A percentile compares a stretch with the other conserved stretches of the same genome.
These are phyloP conservation scores for Coemansia sp. DNA, from an alignment of 192 early-diverging fungal species.

Conservation along the genomic window DNA sequence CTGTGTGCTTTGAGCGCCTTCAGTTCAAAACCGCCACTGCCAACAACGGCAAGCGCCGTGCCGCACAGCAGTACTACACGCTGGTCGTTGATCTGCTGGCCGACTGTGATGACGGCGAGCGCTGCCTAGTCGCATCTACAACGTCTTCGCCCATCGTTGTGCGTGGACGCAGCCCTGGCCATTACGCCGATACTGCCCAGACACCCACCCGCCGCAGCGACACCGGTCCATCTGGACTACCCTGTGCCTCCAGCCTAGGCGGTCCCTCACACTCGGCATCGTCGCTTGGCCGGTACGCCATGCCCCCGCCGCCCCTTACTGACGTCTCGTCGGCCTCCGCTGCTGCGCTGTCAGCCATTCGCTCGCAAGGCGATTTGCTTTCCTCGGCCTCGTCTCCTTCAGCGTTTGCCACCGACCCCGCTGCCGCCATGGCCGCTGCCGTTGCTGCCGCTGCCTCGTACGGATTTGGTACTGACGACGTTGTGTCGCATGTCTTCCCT, in stretches of 20 bases:
- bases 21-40: conserved; percentile 97
- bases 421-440: conserved; percentile 12
- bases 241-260: background rate
- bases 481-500: background rate
- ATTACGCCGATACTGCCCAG: conserved; percentile 68
- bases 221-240: background rate
- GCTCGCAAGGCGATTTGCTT: conserved; percentile 1
- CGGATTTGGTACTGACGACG: conserved; percentile 9
- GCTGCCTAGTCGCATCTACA: conserved; percentile 62
- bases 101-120: conserved; percentile 59
- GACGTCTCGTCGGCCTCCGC: background rate
- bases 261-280: conserved; percentile 3
- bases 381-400: background rate
- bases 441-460: conserved; percentile 1
- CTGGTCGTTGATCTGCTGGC: conserved; percentile 77
- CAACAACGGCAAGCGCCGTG: conserved; percentile 90
- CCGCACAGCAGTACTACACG: conserved; percentile 94
- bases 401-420: conserved; percentile 8
- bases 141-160: conserved; percentile 86
- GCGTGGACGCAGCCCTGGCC: conserved; percentile 88
- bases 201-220: background rate
- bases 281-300: conserved; percentile 4
- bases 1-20: conserved; percentile 84
- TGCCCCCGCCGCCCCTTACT: background rate
- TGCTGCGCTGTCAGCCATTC: background rate